These are phyloP conservation scores for Agarophyton chilense DNA, from an alignment of 23 red algal genomes.

Conservation along the genomic window DNA sequence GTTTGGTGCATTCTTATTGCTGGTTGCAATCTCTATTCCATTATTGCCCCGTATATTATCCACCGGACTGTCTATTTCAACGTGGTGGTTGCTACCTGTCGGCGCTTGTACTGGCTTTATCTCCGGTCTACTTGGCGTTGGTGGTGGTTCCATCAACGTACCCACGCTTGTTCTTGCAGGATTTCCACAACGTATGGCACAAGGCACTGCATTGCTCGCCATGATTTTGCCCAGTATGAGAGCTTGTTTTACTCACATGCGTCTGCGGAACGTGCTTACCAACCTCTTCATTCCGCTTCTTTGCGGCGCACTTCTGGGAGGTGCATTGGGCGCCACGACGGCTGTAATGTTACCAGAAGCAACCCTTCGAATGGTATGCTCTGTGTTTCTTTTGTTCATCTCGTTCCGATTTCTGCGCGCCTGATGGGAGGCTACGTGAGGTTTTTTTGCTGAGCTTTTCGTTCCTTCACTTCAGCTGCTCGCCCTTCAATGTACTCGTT, in stretches of 20 bases:
- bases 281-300: constrained; percentile 65
- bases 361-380: constrained; percentile 41
- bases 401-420: constrained; percentile 18
- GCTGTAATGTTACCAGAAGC: constrained; percentile 23
- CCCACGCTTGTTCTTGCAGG: constrained; percentile 66
- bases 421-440: background rate
- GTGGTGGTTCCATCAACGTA: constrained; percentile 87
- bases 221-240: constrained; percentile 82
- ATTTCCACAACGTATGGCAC: constrained; percentile 74
- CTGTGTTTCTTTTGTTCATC: constrained; percentile 31
- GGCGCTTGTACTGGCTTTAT: constrained; percentile 81
- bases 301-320: constrained; percentile 71
- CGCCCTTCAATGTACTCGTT: constrained; percentile 13
- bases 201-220: constrained; percentile 88
- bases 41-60: background rate
- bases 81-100: constrained; percentile 2
- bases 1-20: constrained; percentile 73
- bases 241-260: constrained; percentile 63
- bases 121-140: constrained; percentile 86
- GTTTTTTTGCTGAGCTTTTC: background rate
- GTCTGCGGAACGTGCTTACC: constrained; percentile 56
- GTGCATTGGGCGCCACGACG: constrained; percentile 23
- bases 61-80: background rate
- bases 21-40: constrained; percentile 41
- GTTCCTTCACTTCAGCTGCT: constrained; percentile 13